These are phyloP conservation scores for Coix lacrymajobi DNA, from an alignment of 176 grass and related monocot genomes.

Conservation along the genomic window DNA sequence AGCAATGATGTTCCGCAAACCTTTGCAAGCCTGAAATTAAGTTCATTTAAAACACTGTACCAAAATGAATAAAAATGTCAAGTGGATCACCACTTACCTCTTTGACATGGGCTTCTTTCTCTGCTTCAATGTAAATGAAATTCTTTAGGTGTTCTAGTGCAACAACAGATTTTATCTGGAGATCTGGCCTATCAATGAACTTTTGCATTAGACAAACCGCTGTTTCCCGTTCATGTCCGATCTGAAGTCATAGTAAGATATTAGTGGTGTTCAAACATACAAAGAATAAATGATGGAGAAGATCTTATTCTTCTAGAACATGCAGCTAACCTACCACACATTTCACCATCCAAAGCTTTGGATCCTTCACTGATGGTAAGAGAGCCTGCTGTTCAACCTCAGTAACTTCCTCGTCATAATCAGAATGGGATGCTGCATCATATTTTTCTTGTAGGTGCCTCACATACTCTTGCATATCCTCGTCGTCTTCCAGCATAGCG, in stretches of 20 bases:
- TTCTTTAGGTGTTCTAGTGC: conserved; percentile 84
- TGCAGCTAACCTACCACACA: conserved; percentile 53
- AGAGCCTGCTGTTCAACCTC: conserved; percentile 90
- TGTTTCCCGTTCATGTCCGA: conserved; percentile 72
- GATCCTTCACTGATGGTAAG: conserved; percentile 90
- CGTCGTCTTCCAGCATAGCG: conserved; percentile 41
- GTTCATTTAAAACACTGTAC: not conserved
- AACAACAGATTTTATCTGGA: conserved; percentile 63
- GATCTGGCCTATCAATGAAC: conserved; percentile 58
- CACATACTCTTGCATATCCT: conserved; percentile 36
- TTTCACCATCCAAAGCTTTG: conserved; percentile 98
- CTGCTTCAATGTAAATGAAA: conserved; percentile 85
- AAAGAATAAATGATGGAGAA: conserved; percentile 14
- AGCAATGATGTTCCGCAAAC: conserved; percentile 59
- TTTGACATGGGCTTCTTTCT: conserved; percentile 80
- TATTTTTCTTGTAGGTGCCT: conserved; percentile 21
- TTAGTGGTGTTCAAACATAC: conserved; percentile 13
- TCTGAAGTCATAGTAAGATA: conserved; percentile 41
- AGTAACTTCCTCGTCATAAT: conserved; percentile 44
- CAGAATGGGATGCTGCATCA: conserved; percentile 25
- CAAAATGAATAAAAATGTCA: conserved; percentile 23
- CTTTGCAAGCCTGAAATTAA: conserved; percentile 67
- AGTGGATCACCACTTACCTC: conserved; percentile 42
- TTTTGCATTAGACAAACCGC: conserved; percentile 81
- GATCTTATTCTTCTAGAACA: not conserved